Base-by-base conservation (phyloP, 106 monocot species). In the Allium fistulosum region DNA sequence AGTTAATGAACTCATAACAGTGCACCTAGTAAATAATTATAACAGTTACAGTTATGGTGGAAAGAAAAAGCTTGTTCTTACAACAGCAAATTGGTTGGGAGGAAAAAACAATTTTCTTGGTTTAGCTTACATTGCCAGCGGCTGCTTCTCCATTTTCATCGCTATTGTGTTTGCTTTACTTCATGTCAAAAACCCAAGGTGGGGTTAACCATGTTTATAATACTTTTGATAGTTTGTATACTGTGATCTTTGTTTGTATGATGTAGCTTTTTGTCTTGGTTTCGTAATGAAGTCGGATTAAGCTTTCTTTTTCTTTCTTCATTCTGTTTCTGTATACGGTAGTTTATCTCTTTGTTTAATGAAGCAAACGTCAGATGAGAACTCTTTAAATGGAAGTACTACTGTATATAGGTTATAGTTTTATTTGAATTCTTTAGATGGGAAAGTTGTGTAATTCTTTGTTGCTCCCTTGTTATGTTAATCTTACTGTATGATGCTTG, bases 21-120 rank as follows among this genome's bases (percentile, higher is more conserved):
- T 90, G 10, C 63, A 72, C 59, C 74, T 94, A 49, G 53, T 70
- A 8, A 94, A 94, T 28, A 94, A 94, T 68, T 94, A 94, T 74
- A 90, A 94, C 45, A 88, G 87, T 17, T 94, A 94, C 62, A 90
- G 79, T 66, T 94, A 88, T 74, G 90, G 87, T 4, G 87, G 94
- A 26, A 85, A 76, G 80, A 94, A 94, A 70, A 94, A 80, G 56
- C 71, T 94, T 26, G 83, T 94, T 68, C 68, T 94, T 46, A 80
- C 94, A 16, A 94, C 94, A 15, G 55, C 83, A 17, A 81, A 61
- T 47, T 94, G 94, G 94, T 64, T 90, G 15, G 94, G 94, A 64
- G 83, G 87, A 48, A 90, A 90, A 73, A 94, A 94, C 75, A 73
- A 77, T 79, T 94, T 94, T 62, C 90, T 94, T 49, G 94, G 90